These are phyloP conservation scores for Zychaea mexicana DNA, from an alignment of 371 early-diverging fungal genomes.

Conservation along the genomic window DNA sequence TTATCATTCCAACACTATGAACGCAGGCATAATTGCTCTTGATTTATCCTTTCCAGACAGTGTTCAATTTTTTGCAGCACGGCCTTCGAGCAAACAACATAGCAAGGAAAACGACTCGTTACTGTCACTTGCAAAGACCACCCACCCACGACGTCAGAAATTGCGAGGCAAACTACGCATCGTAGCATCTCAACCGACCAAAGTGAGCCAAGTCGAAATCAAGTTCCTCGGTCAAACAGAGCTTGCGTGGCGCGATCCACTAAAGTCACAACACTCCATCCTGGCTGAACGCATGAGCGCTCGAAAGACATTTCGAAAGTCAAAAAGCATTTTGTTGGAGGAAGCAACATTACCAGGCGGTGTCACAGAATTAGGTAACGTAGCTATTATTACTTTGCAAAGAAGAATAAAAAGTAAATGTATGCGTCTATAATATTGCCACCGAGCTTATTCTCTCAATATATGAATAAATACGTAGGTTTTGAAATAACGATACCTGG, in stretches of 20 bases:
- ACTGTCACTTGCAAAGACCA: constrained; percentile 2
- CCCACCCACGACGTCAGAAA: constrained; percentile 36
- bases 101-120: constrained; percentile 1
- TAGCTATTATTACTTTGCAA: too few species aligned
- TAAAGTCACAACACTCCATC: constrained; percentile 19
- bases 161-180: constrained; percentile 37
- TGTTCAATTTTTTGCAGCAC: constrained; percentile 30
- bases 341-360: constrained; percentile 36
- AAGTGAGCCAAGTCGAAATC: constrained; percentile 26
- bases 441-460: too few species aligned
- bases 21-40: constrained; percentile 25
- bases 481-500: constrained; percentile 39
- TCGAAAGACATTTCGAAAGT: constrained; percentile 28
- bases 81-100: constrained; percentile 16
- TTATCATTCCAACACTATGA: too few species aligned
- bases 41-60: constrained; percentile 30
- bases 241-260: constrained; percentile 36
- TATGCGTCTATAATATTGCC: too few species aligned
- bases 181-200: constrained; percentile 30
- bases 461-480: constrained; percentile 10
- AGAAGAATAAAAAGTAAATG: too few species aligned
- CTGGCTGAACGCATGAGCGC: constrained; percentile 27
- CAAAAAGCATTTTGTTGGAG: constrained; percentile 23
- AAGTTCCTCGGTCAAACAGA: constrained; percentile 29
- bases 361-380: constrained; percentile 26